phyloP scores from a whole-genome alignment of 768 basidiomycete genomes.

The Auricularia cornea region DNA sequence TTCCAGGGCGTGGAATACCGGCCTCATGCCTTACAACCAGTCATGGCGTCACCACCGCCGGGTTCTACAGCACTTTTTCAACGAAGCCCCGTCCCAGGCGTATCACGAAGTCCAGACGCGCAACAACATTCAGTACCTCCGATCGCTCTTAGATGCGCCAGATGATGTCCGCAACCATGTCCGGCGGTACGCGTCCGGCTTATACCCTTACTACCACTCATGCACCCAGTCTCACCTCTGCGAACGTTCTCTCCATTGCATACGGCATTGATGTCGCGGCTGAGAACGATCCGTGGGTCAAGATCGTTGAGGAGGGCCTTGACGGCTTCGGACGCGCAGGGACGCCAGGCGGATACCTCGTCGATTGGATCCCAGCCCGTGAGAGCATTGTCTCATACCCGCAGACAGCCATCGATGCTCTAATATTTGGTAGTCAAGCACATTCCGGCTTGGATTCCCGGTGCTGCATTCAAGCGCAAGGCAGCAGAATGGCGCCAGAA shows the following conservation, averaged over 20 bases:
- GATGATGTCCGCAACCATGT: not conserved
- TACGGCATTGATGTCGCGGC: constrained; percentile 39
- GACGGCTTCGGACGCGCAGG: constrained; percentile 27
- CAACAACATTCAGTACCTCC: not conserved
- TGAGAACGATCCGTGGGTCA: constrained; percentile 36
- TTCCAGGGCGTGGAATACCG: constrained; percentile 20
- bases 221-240: constrained; percentile 30
- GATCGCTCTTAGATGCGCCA: not conserved
- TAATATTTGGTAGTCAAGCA: constrained; percentile 23
- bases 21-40: constrained; percentile 27
- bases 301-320: constrained; percentile 31
- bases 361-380: constrained; percentile 32
- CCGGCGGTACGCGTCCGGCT: not conserved
- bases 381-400: constrained; percentile 4
- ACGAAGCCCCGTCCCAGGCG: constrained; percentile 18
- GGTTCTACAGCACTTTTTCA: constrained; percentile 29
- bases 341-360: constrained; percentile 35
- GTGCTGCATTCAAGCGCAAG: constrained; percentile 55
- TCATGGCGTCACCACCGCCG: constrained; percentile 31
- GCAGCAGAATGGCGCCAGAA: constrained; percentile 34
- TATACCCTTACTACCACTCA: not conserved
- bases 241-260: constrained; percentile 33
- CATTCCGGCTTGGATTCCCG: constrained; percentile 61
- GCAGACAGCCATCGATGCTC: no score
- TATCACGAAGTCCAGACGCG: constrained; percentile 26